Evolutionary conservation across 1,284 basidiomycete species (phyloP).

Genomic region (Apiotrichum laibachii): DNA sequence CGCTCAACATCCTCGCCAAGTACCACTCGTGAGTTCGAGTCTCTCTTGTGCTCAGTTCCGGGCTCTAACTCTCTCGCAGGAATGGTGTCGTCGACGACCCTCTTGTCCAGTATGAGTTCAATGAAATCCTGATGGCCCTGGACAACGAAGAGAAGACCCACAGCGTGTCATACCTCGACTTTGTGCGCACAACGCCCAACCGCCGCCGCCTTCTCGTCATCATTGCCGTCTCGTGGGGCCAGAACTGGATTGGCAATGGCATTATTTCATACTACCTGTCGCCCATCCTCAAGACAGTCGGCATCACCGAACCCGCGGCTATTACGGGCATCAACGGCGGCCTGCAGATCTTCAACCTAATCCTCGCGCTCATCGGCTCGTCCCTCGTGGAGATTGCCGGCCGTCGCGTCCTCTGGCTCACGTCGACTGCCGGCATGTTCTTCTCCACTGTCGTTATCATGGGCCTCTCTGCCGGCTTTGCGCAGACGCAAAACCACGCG

Average conservation of each 20-base stretch:
- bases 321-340: conserved; percentile 68
- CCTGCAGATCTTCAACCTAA: conserved; percentile 48
- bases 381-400: conserved; percentile 24
- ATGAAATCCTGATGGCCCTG: conserved; percentile 6
- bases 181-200: no score
- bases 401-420: conserved; percentile 36
- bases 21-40: no score
- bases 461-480: no score
- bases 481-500: no score
- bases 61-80: no score
- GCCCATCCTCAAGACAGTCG: no score
- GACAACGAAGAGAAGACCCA: conserved; percentile 37
- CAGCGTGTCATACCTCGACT: no score
- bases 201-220: no score
- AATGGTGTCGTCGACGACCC: conserved; percentile 26
- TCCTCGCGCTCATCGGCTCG: conserved; percentile 21
- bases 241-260: no score
- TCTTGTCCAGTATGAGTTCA: conserved; percentile 27
- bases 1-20: conserved; percentile 30
- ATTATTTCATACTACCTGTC: no score
- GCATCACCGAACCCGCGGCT: conserved; percentile 61
- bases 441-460: conserved; percentile 30
- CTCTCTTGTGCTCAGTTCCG: no score
- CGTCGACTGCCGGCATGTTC: conserved; percentile 33
- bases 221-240: no score